These are phyloP conservation scores for Rosa chinensis DNA, from an alignment of 306 rosid species.

Conservation along the genomic window DNA sequence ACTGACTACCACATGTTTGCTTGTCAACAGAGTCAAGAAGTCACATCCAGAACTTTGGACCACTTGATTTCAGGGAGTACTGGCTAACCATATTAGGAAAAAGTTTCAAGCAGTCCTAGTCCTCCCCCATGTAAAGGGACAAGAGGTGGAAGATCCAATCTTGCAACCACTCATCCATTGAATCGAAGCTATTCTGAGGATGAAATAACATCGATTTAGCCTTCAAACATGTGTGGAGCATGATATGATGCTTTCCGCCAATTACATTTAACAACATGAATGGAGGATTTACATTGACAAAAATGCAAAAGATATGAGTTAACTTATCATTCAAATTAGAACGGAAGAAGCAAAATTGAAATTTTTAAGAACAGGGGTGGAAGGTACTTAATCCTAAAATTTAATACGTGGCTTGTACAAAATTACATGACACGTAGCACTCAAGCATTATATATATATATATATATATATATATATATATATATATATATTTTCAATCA, in stretches of 20 bases:
- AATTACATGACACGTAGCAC: neutral
- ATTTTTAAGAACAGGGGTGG: neutral
- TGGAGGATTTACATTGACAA: neutral
- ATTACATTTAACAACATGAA: neutral
- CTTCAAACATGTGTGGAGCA: neutral
- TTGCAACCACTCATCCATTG: neutral
- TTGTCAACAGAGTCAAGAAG: too few species aligned
- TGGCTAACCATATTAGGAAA: neutral
- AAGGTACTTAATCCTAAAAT: neutral
- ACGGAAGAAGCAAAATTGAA: neutral
- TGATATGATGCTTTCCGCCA: neutral
- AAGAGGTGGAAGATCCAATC: neutral
- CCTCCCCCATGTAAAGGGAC: neutral
- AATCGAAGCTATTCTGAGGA: neutral
- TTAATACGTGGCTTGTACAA: neutral
- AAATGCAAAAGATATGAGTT: conserved; percentile 5
- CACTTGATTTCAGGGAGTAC: too few species aligned
- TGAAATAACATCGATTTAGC: neutral
- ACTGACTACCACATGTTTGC: too few species aligned
- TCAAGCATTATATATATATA: too few species aligned
- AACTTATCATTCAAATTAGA: neutral
- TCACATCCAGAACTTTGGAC: too few species aligned
- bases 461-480: neutral
- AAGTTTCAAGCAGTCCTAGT: neutral
- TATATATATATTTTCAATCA: neutral